Evolutionary conservation across 768 basidiomycete species (phyloP), one percentile per base, ranked within the genome.

Genomic region (Trametes meyenii): DNA sequence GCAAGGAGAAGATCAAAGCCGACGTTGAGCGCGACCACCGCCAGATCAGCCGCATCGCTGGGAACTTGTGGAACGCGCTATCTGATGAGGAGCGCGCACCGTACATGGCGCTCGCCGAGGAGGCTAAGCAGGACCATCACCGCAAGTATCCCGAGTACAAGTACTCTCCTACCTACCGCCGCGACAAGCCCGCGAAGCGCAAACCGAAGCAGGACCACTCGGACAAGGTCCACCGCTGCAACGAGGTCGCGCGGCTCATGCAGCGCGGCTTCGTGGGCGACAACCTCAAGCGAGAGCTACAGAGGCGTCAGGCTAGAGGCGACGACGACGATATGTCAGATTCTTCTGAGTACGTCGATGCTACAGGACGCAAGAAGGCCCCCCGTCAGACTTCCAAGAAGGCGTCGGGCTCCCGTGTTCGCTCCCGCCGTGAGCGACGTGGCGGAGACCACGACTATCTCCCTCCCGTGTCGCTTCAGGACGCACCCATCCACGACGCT

Each of bases 31-130:
- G 77, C 61, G 85, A 88, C 51, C 91, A 94, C 71, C 86, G 90
- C 71, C 81, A 85, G 56, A 83, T 94, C 60, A 88, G 86, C 60
- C 81, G 85, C 57, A 81, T 91, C 53, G 88, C 86, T 2, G 91
- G 87, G 4, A 71, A 83, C 36, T 78, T 81, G 64, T 95, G 92
- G 92, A 82, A 83, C 50, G 70, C 81, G 55, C 73, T 91, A 35
- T 67, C 75, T 11, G 70, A 72, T 0, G 78, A 75, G 23, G 80
- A 84, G 67, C 83, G 80, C 54, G 73, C 70, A 5, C 74, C 71
- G 19, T 89, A 81, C 79, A 71, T 76, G 39, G 69, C 67, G 16
- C 67, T 75, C 67, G 88, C 88, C 2, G 78, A 76, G 16, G 69
- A 78, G 53, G 82, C 74, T 26, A 79, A 83, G 59, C 67, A 65